These are phyloP conservation scores for Botryotinia narcissicola DNA, from an alignment of 2,329 filamentous ascomycete genomes.

Conservation along the genomic window DNA sequence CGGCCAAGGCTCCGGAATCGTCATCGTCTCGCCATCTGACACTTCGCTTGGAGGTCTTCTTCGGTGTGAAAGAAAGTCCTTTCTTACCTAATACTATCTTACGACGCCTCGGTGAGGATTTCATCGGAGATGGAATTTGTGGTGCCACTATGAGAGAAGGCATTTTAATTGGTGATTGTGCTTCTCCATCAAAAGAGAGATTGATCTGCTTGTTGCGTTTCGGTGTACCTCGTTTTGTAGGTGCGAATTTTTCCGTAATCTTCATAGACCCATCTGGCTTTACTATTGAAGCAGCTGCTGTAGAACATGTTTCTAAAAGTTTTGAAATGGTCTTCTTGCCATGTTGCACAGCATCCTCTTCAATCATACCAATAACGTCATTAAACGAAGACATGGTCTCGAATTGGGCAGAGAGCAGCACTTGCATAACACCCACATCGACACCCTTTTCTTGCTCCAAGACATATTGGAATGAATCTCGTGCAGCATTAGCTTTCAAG, in stretches of 20 bases:
- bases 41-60: constrained; percentile 70
- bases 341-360: constrained; percentile 76
- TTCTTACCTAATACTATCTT: constrained; percentile 66
- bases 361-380: constrained; percentile 77
- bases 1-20: constrained; percentile 78
- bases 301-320: constrained; percentile 72
- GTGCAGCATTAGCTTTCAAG: constrained; percentile 76
- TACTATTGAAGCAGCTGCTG: constrained; percentile 77
- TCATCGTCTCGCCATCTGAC: constrained; percentile 94
- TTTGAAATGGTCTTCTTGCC: constrained; percentile 75
- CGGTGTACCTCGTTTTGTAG: constrained; percentile 70
- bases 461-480: constrained; percentile 74
- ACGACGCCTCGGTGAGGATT: constrained; percentile 76
- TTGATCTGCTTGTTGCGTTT: constrained; percentile 63
- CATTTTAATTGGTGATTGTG: constrained; percentile 39
- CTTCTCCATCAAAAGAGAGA: constrained; percentile 31
- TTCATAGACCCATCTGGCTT: constrained; percentile 75
- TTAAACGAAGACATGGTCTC: constrained; percentile 83
- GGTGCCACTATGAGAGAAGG: constrained; percentile 39
- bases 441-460: constrained; percentile 80
- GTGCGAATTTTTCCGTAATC: constrained; percentile 64
- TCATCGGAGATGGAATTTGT: constrained; percentile 61
- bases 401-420: constrained; percentile 85
- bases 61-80: constrained; percentile 78
- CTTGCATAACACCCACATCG: constrained; percentile 75